Base-by-base conservation (phyloP, 352 stramenopile genomes). In the Globisporangium solare region DNA sequence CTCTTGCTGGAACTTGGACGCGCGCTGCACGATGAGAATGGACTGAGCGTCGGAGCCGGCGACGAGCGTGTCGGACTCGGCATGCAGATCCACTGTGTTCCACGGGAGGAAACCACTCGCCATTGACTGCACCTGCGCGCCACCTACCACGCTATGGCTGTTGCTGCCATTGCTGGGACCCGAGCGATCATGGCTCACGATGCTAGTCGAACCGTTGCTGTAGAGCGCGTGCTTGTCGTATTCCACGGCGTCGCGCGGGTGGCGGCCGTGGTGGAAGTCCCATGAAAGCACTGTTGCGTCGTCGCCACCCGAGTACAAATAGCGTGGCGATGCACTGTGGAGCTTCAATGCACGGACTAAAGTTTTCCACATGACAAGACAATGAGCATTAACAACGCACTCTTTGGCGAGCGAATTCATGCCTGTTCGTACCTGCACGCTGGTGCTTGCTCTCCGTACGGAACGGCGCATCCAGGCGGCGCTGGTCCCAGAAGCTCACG, bases 11-110 rank as follows among this genome's bases (percentile, higher is more conserved):
- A 46, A 17, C 51, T 82, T 83, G 17, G 79, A 89, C 32, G 67
- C 76, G 17, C 81, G 47, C 65, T 86, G 75, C 24, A 91, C 66
- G 50, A 93, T 67, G 42, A 89, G 41, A 35, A 93, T 60, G 39
- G 83, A 86, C 58, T 93, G 79, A 48, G 80, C 79, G 45, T 93
- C 83, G 17, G 81, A 93, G 32, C 79, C 79, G 1, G 79, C 79
- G 47, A 93, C 59, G 13, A 93, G 65, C 58, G 78, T 86, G 53
- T 93, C 81, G 51, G 78, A 90, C 40, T 83, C 75, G 18, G 70
- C 76, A 67, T 93, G 81, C 54, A 93, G 51, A 8, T 76, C 77
- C 41, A 93, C 54, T 1, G 75, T 56, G 39, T 84, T 87, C 79
- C 81, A 93, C n/a, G 81, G 70, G 37, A 81, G 56, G 20, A 75